Evolutionary conservation across 106 monocot species (phyloP).

Genomic region (Vanilla planifolia): DNA sequence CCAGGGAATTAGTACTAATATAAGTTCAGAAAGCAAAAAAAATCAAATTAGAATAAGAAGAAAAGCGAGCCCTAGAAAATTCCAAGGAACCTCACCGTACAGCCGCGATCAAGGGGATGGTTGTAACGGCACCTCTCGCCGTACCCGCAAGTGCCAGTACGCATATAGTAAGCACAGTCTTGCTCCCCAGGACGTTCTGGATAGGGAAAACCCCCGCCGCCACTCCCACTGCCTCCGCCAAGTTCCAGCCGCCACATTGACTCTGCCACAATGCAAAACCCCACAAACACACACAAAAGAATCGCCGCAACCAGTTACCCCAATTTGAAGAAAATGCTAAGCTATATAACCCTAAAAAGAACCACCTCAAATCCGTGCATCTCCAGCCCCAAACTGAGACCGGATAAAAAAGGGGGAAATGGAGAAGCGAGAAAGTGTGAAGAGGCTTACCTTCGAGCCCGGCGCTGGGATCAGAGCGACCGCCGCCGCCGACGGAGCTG

Average conservation of each 20-base stretch:
- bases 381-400: background rate
- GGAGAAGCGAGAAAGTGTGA: background rate
- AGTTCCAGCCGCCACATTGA: slow-evolving; percentile 8
- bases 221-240: slow-evolving; percentile 5
- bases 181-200: slow-evolving; percentile 86
- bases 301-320: background rate
- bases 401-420: background rate
- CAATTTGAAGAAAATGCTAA: background rate
- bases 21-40: background rate
- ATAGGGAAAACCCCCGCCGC: slow-evolving; percentile 15
- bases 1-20: background rate
- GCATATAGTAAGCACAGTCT: slow-evolving; percentile 72
- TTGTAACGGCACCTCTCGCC: slow-evolving; percentile 86
- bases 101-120: slow-evolving; percentile 60
- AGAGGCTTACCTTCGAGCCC: slow-evolving; percentile 4
- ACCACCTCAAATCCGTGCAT: background rate
- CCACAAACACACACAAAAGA: background rate
- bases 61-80: background rate
- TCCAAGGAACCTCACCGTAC: slow-evolving; percentile 3
- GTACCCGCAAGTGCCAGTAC: slow-evolving; percentile 77
- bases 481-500: background rate
- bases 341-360: slow-evolving; percentile 6
- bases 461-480: slow-evolving; percentile 1
- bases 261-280: slow-evolving; percentile 13
- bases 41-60: background rate